These are phyloP conservation scores for Leucocoprinus leucothites DNA, from an alignment of 768 basidiomycete genomes.

Conservation along the genomic window DNA sequence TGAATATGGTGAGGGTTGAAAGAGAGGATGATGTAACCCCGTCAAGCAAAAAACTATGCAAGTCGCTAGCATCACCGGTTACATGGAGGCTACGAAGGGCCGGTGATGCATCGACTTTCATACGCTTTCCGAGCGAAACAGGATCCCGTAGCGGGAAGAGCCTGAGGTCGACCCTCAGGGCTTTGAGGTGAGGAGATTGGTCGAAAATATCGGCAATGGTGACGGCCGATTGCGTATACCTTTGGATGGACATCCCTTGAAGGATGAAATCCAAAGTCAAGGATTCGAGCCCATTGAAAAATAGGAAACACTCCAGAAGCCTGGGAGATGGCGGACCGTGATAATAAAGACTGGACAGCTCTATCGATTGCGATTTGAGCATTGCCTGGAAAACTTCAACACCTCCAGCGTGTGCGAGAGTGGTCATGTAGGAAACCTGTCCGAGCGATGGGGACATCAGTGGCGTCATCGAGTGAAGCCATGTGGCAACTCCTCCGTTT, in stretches of 20 bases:
- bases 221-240: too few relatives aligned
- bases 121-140: too few relatives aligned
- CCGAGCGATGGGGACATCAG: neutral
- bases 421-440: neutral
- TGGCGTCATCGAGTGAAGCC: neutral
- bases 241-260: neutral
- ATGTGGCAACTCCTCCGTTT: neutral
- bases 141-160: neutral
- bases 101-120: neutral
- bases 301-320: too few relatives aligned
- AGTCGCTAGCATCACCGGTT: neutral
- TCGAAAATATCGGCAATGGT: neutral
- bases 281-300: neutral
- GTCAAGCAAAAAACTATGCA: neutral
- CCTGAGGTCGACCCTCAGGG: slow-evolving; percentile 5
- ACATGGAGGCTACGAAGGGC: neutral
- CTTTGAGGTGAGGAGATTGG: slow-evolving; percentile 1
- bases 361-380: too few relatives aligned
- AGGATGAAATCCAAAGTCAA: neutral
- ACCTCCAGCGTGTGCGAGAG: too few relatives aligned
- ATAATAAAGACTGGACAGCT: too few relatives aligned
- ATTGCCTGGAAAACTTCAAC: too few relatives aligned
- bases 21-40: neutral
- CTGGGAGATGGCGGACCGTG: too few relatives aligned
- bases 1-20: neutral